A percentile compares a stretch with the other conserved stretches of the same genome.
Conservation (phyloP, 805 yeast genomes). For the Maudiozyma barnettii region DNA sequence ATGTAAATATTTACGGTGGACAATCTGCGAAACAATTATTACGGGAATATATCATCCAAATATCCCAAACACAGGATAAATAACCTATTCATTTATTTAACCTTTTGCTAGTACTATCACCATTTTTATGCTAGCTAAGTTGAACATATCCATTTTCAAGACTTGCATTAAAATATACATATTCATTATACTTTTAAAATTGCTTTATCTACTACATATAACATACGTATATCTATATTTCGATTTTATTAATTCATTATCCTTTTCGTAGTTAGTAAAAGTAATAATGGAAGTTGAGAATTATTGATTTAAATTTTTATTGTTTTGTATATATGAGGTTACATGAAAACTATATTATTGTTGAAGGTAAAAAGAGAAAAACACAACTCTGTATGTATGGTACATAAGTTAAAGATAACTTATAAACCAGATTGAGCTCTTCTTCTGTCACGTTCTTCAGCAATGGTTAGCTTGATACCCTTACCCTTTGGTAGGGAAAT, state of each 20-base stretch:
- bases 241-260: too few relatives aligned
- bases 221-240: too few relatives aligned
- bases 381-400: not conserved
- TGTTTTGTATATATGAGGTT: slow-evolving; percentile 7
- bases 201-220: too few relatives aligned
- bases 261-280: not conserved
- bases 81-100: too few relatives aligned
- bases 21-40: slow-evolving; percentile 37
- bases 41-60: slow-evolving; percentile 26
- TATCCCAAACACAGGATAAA: not conserved
- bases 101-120: too few relatives aligned
- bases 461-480: slow-evolving; percentile 92
- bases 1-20: slow-evolving; percentile 34
- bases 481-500: slow-evolving; percentile 97
- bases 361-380: not conserved
- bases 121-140: too few relatives aligned
- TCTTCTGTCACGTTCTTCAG: slow-evolving; percentile 98
- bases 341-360: slow-evolving; percentile 4
- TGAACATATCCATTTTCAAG: too few relatives aligned
- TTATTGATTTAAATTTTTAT: slow-evolving; percentile 2
- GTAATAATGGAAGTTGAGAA: not conserved
- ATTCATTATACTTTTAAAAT: too few relatives aligned
- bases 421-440: slow-evolving; percentile 68
- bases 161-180: too few relatives aligned
- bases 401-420: slow-evolving; percentile 12